A percentile compares a stretch with the other conserved stretches of the same genome.
phyloP scores from a whole-genome alignment of 306 rosid genomes.

The Malus asiatica region DNA sequence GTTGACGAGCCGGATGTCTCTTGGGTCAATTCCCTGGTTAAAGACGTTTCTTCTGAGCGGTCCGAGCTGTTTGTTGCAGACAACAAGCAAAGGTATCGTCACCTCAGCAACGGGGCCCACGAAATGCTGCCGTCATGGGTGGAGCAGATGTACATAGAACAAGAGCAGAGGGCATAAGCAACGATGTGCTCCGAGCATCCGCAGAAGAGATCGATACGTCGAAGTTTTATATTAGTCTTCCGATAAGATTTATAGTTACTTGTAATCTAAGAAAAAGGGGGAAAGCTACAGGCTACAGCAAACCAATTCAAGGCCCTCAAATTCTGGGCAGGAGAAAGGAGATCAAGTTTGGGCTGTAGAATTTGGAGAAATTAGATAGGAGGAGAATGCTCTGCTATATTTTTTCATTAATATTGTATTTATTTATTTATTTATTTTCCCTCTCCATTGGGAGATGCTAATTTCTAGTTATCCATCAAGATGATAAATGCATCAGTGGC shows the following conservation, averaged over 20 bases:
- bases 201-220: slow-evolving; percentile 47
- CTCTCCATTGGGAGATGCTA: slow-evolving; percentile 14
- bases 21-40: slow-evolving; percentile 87
- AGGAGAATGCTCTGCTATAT: slow-evolving; percentile 21
- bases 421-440: slow-evolving; percentile 40
- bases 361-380: slow-evolving; percentile 24
- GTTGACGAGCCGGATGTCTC: slow-evolving; percentile 85
- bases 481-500: slow-evolving; percentile 4
- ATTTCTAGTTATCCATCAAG: slow-evolving; percentile 10
- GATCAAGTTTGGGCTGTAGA: slow-evolving; percentile 26
- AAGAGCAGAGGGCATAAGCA: slow-evolving; percentile 82
- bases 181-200: slow-evolving; percentile 31
- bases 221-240: slow-evolving; percentile 25
- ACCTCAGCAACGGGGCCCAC: slow-evolving; percentile 42
- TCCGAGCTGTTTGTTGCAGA: slow-evolving; percentile 36
- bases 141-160: slow-evolving; percentile 89
- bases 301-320: slow-evolving; percentile 27
- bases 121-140: slow-evolving; percentile 77
- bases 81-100: slow-evolving; percentile 38
- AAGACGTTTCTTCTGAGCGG: slow-evolving; percentile 59
- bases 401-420: slow-evolving; percentile 46
- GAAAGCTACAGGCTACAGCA: slow-evolving; percentile 6
- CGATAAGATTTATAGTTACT: slow-evolving; percentile 23
- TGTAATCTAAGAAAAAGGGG: slow-evolving; percentile 9
- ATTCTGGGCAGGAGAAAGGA: slow-evolving; percentile 26